phyloP scores from a whole-genome alignment of 2,329 filamentous ascomycete species.

The Sporothrix schenckii region DNA sequence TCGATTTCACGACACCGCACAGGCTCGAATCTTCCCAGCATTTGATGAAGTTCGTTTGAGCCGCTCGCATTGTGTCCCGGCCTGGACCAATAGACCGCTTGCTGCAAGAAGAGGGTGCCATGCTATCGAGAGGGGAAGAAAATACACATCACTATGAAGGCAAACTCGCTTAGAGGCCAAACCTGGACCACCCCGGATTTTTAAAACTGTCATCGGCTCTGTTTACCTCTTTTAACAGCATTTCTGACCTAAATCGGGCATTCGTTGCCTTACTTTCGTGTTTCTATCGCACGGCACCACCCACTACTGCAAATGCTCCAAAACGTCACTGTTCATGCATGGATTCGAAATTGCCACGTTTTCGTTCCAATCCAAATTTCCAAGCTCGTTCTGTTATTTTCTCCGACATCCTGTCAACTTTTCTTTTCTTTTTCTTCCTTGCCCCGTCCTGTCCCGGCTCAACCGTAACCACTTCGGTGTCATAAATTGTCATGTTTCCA shows the following conservation, averaged over 20 bases:
- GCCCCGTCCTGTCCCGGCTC: background rate
- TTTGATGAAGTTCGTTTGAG: background rate
- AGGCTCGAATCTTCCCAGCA: slow-evolving; percentile 1
- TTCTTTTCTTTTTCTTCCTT: background rate
- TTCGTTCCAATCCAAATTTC: background rate
- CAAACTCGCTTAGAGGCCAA: background rate
- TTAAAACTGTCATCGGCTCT: background rate
- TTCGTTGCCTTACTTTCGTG: background rate
- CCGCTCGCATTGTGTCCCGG: background rate
- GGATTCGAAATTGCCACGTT: slow-evolving; percentile 4
- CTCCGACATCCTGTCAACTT: background rate
- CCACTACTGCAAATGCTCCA: background rate
- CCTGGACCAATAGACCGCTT: background rate
- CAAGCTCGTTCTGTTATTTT: background rate
- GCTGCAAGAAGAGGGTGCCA: background rate
- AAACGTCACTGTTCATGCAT: slow-evolving; percentile 10
- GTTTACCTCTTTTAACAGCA: background rate
- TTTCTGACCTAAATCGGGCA: background rate
- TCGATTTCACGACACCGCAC: background rate
- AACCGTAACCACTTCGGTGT: background rate
- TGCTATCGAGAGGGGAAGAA: background rate
- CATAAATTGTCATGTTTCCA: background rate
- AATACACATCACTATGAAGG: background rate
- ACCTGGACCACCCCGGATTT: slow-evolving; percentile 3
- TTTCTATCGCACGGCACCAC: background rate